Evolutionary conservation across 2,329 filamentous ascomycete species (phyloP), one percentile per base, ranked within the genome.

Genomic region (Polytolypa hystricis): DNA sequence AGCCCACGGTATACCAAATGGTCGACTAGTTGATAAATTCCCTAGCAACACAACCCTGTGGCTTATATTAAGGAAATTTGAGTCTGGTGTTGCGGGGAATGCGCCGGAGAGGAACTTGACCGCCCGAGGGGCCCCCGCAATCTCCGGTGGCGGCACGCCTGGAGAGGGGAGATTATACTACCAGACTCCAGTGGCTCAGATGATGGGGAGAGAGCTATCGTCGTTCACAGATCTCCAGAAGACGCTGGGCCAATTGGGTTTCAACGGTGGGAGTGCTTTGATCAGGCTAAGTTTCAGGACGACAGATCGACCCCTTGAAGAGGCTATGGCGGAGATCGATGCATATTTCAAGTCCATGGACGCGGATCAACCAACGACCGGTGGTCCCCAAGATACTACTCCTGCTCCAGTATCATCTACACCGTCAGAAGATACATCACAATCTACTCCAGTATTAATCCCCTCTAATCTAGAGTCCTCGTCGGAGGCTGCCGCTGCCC

Each of bases 31-130:
- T 38, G 79, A 91, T 55, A 94, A 91, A 54, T 86, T 96, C 42
- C 79, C 87, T 1, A 93, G 83, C 57, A 81, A 84, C 46, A 84
- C 84, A 23, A 84, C 85, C 12, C 57, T 98, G 59, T 98, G 91
- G 91, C 74, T 85, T 47, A 69, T 96, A 18, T 57, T 98, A 39
- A 80, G 91, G 41, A 84, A 91, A 54, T 93, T 96, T 47, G 91
- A 98, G 61, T 81, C 81, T 44, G 78, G 74, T 21, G 71, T 74
- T 16, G 73, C 74, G n/a, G 76, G 69, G 33, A 67, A 69, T 39
- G 71, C 70, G 6, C 67, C 62, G 37, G 74, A 67, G 38, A 65
- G 84, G 46, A 95, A 95, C 56, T 74, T 98, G 48, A 96, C 91
- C 0, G 85, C 79, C 10, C 71, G 87, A 42, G 85, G 79, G 2